Evolutionary conservation across 2,329 filamentous ascomycete genomes (phyloP).

Genomic region (Cladosporium halotolerans): DNA sequence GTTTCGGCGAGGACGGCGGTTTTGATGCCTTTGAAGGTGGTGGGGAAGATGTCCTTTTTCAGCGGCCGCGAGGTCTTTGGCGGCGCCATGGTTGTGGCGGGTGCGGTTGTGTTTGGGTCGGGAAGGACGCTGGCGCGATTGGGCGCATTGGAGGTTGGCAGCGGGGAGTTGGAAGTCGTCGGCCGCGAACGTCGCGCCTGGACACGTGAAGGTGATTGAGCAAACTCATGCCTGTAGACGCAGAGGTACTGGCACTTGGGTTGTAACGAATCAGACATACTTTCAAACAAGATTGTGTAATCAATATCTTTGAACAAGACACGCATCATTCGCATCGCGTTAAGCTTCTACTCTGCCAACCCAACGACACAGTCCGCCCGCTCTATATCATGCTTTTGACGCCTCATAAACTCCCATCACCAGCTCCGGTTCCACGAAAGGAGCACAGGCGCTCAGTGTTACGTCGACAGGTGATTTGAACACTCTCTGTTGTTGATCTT

Average conservation of each 20-base stretch:
- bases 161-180: neutral
- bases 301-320: too few species aligned
- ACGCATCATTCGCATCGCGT: neutral
- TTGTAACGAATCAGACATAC: too few species aligned
- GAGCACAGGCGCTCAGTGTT: too few species aligned
- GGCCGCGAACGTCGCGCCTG: neutral
- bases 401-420: neutral
- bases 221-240: too few species aligned
- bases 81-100: conserved; percentile 26
- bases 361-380: neutral
- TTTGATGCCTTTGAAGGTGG: conserved; percentile 61
- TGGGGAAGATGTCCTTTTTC: conserved; percentile 64
- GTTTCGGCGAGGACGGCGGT: conserved; percentile 58
- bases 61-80: conserved; percentile 49
- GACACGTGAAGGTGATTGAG: neutral
- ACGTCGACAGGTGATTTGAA: neutral
- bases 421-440: neutral
- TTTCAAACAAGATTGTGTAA: neutral
- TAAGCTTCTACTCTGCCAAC: neutral
- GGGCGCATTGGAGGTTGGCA: conserved; percentile 1
- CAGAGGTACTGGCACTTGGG: too few species aligned
- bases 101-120: neutral
- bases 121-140: neutral
- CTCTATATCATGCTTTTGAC: neutral
- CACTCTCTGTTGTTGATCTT: neutral